Evolutionary conservation across 2,329 filamentous ascomycete species (phyloP), one percentile per base, ranked within the genome.

Genomic region (Alternaria gaisen): DNA sequence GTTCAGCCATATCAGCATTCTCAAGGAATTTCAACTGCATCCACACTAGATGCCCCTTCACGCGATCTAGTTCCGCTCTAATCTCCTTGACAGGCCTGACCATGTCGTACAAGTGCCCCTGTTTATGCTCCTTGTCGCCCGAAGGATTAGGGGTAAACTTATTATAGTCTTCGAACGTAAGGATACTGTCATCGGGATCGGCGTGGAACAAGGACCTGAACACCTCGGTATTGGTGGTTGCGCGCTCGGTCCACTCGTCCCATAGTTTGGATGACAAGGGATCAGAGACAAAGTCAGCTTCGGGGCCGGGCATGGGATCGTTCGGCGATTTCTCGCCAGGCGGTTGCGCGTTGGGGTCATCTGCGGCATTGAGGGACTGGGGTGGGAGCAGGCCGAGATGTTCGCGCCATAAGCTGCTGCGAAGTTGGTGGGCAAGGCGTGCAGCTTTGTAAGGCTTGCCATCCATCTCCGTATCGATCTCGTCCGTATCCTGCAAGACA

Each of bases 21-120:
- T 87, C 85, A 74, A 98, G 79, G 76, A 97, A 98, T 46, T 93
- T 87, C 72, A 98, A 78, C n/a, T 93, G 93, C 89, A 97, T 94
- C 92, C 92, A 96, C 7, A 98, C 94, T 41, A 98, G 79, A 81
- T 98, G 94, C 0, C 94, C 94, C 80, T 88, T 90, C 68, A 98
- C 88, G 73, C 90, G 85, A 70, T 93, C 89, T 51, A 98, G 82
- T 77, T 94, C 93, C 66, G 85, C 78, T 16, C 91, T 86, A 7
- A 95, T 88, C 56, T 96, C 90, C 24, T 89, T 83, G 0, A 88
- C 86, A 0, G 72, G 69, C 8, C 69, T 59, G 78, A 90, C 92
- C 60, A 87, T 87, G 76, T 96, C 93, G 71, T 91, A 97, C 60
- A 98, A 84, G 79, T 98, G 95, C 0, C 95, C 94, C 3, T 93